Conservation (phyloP, 1,284 basidiomycete genomes). For the Meira miltonrushii region DNA sequence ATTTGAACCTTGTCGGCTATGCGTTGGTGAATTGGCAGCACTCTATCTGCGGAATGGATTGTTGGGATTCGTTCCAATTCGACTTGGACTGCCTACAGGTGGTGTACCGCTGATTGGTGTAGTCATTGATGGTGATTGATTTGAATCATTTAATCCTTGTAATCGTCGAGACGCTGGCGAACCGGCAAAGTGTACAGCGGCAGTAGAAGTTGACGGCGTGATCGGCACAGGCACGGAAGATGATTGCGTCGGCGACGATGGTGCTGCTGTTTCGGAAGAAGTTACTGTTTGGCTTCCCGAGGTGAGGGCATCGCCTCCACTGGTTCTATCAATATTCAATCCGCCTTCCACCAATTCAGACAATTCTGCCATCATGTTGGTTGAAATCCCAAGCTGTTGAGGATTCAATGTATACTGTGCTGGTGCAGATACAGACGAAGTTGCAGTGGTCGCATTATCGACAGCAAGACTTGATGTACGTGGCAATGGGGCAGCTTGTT, state of each 20-base stretch:
- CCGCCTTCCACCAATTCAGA: slow-evolving; percentile 36
- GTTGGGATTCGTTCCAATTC: slow-evolving; percentile 27
- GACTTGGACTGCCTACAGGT: slow-evolving; percentile 14
- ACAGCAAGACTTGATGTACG: neutral
- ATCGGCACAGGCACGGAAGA: slow-evolving; percentile 14
- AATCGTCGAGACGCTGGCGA: neutral
- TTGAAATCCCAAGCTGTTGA: slow-evolving; percentile 24
- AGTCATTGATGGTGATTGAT: slow-evolving; percentile 13
- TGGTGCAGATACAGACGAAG: slow-evolving; percentile 1
- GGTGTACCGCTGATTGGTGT: slow-evolving; percentile 8
- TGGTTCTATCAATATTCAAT: neutral
- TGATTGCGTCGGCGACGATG: slow-evolving; percentile 13
- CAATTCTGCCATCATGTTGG: slow-evolving; percentile 35
- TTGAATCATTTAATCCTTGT: slow-evolving; percentile 5
- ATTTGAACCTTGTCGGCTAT: slow-evolving; percentile 6
- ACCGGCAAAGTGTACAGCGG: too few relatives aligned
- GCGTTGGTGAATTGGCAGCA: neutral
- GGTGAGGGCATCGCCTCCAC: neutral
- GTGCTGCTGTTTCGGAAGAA: slow-evolving; percentile 3
- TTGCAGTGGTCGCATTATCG: neutral
- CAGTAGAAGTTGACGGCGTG: slow-evolving; percentile 13
- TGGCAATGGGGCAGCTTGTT: neutral
- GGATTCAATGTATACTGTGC: neutral
- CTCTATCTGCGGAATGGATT: slow-evolving; percentile 31
- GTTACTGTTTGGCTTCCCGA: neutral